Evolutionary conservation across 805 yeast genomes (phyloP), one percentile per base, ranked within the genome.

Genomic region (Schwanniomyces yamadae): DNA sequence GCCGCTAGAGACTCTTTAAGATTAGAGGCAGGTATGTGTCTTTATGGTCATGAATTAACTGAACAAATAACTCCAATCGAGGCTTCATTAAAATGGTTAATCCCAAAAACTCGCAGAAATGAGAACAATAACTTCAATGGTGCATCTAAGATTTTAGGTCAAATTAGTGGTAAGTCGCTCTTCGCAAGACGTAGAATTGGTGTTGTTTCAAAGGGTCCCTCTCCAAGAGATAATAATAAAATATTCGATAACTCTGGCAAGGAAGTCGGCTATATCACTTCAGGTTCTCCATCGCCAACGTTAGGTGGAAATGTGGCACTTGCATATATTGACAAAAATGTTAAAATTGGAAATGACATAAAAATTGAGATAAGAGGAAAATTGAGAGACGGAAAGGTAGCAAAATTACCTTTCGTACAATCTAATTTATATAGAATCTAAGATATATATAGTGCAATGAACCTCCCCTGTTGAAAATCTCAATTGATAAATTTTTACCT

Each of bases 1-100:
- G 99, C 98, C n/a, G 98, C 99, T 2, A 81, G 99, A 61, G 99
- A 93, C 60, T 86, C 97, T 8, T 71, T 93, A 47, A 78, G 99
- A 54, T 68, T 93, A 34, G 99, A 93, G 67, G 99, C 99, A 4
- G 99, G 99, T 21, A 86, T 93, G 96, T 93, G 99, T 63, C 72
- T 93, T 37, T 93, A 93, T 53, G 99, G 99, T 2, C 84, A 89
- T 57, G 99, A 93, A 61, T 72, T 93, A 51, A 77, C 75, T 43
- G 95, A 88, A 49, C 59, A 65, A 9, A 79, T 77, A 20, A 83
- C 96, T 2, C 99, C 99, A 8, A 78, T 91, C 4, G 95, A 89
- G 49, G 95, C 93, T 0, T 79, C 93, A 0, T 73, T 93, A 46
- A 74, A 89, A 33, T 93, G 99, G 99, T 76, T 89, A 33, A 74